A percentile compares a stretch with the other conserved stretches of the same genome.
Conservation (phyloP, 352 stramenopile species). For the Phytopythium helicoides region DNA sequence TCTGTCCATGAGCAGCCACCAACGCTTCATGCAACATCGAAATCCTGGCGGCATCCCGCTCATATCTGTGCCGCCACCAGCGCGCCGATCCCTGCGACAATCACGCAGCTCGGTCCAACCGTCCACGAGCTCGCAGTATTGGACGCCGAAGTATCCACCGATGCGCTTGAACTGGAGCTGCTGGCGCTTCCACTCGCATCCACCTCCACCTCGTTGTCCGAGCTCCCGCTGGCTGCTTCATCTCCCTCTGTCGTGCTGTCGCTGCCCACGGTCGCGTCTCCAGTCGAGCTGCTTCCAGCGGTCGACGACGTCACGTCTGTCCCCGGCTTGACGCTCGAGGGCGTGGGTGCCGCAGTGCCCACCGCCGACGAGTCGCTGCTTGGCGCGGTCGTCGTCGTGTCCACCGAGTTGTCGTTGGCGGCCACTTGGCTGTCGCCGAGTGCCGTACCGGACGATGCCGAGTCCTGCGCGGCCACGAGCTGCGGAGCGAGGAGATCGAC, state of each 20-base stretch:
- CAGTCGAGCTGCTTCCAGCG: neutral
- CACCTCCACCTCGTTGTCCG: neutral
- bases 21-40: no score
- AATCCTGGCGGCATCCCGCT: no score
- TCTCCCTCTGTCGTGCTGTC: neutral
- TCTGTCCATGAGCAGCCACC: no score
- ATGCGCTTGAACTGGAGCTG: neutral
- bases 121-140: neutral
- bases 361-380: neutral
- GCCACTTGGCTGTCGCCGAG: constrained; percentile 37
- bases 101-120: neutral
- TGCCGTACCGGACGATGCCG: constrained; percentile 16
- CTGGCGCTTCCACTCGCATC: no score
- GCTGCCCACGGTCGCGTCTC: no score
- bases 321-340: neutral
- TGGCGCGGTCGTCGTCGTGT: constrained; percentile 14
- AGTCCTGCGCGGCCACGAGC: constrained; percentile 2
- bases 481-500: no score
- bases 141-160: neutral
- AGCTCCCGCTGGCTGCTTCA: neutral
- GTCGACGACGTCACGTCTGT: neutral
- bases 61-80: constrained; percentile 1
- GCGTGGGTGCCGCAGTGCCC: neutral
- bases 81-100: constrained; percentile 1
- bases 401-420: constrained; percentile 24